Conservation (phyloP, 805 yeast genomes). For the Candida pseudoglaebosa region DNA sequence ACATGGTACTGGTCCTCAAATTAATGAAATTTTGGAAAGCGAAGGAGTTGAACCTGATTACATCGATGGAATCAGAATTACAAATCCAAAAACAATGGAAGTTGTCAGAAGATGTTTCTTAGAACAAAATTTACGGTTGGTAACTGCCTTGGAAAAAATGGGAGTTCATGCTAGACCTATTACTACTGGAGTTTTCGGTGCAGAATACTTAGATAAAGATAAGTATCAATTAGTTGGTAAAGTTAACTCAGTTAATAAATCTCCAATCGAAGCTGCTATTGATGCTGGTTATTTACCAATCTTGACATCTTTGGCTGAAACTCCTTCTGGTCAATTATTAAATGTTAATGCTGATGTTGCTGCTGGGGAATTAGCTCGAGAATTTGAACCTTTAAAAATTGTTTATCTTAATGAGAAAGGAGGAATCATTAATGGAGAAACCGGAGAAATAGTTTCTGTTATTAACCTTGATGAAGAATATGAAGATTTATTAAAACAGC, state of each 20-base stretch:
- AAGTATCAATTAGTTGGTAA: conserved; percentile 93
- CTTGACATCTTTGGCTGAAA: conserved; percentile 93
- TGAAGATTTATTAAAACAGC: conserved; percentile 81
- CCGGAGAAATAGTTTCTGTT: conserved; percentile 83
- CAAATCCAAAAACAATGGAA: conserved; percentile 91
- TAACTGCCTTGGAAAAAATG: conserved; percentile 90
- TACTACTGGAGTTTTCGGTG: conserved; percentile 95
- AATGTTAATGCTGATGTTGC: conserved; percentile 99
- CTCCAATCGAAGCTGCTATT: conserved; percentile 85
- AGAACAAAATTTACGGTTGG: conserved; percentile 92
- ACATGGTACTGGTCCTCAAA: conserved; percentile 99
- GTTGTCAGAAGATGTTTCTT: conserved; percentile 94
- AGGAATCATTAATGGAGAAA: conserved; percentile 88
- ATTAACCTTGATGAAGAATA: conserved; percentile 96
- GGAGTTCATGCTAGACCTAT: conserved; percentile 99
- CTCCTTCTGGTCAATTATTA: conserved; percentile 92
- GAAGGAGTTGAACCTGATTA: conserved; percentile 96
- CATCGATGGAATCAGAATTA: conserved; percentile 93
- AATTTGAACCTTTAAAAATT: conserved; percentile 93
- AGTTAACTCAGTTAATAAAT: conserved; percentile 79
- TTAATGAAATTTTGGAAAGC: conserved; percentile 86
- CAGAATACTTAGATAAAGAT: conserved; percentile 84
- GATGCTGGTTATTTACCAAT: conserved; percentile 96
- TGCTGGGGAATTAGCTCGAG: conserved; percentile 96
- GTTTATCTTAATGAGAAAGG: conserved; percentile 97